Base-by-base conservation (phyloP, 345 rosid species). In the Melastoma malabathricum region DNA sequence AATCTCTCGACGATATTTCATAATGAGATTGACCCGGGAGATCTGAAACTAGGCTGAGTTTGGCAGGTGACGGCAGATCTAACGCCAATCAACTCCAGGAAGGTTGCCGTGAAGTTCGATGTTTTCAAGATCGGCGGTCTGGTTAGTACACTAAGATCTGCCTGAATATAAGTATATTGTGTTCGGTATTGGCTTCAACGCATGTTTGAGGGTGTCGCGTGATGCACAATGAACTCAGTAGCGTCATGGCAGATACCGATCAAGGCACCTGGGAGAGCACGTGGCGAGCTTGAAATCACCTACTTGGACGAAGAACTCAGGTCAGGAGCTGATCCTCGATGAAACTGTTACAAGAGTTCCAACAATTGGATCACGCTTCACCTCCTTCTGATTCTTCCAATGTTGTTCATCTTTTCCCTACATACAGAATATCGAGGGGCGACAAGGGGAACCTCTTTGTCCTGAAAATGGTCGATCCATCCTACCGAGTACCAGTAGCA, bases 391-490 rank as follows among this genome's bases (percentile, higher is more conserved):
- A 50, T 14, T 16, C 31, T 50, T 19, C 15, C 0, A 3, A 19
- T 18, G 41, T 8, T 0, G 4, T 4, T 13, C 8, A 8, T 19
- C 46, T 1, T 23, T 27, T n/a, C 3, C 17, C 15, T 38, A 20
- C 23, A n/a, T 46, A 59, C 83, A 90, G 98, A 65, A 22, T 86
- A 59, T 83, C 96, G 38, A 81, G 96, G 56, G 98, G 98, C 25
- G 96, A 86, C 68, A 78, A 75, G 57, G 98, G 96, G 6, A 90
- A 86, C 63, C 64, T 90, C 75, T 90, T 90, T 71, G 31, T 90
- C 72, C 60, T 90, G 76, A 90, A 82, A 79, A 90, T 86, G 96
- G 58, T 83, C 2, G 96, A 90, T 75, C 92, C 86, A 1, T 75
- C 96, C 23, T 90, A 81, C 64, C 67, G 86, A 45, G 75, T 86